Conservation (phyloP, 208 protist species). For the Trypanosoma boissoni region DNA sequence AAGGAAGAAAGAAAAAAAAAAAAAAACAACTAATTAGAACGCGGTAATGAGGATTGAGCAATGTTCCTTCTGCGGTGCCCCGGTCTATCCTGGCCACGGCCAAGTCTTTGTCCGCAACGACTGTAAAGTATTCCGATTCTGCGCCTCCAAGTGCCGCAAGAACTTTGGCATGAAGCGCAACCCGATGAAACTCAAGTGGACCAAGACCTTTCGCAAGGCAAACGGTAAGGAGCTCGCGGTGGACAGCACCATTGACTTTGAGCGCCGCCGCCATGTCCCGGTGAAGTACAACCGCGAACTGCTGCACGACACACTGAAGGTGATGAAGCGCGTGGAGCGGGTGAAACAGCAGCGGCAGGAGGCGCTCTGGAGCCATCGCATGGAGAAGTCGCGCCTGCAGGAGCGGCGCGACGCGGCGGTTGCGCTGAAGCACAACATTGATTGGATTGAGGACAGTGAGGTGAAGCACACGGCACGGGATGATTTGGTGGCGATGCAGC, state of each 20-base stretch:
- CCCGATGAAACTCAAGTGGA: constrained; percentile 99
- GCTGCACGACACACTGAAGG: constrained; percentile 92
- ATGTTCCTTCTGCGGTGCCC: constrained; percentile 97
- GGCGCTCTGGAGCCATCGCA: constrained; percentile 92
- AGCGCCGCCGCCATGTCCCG: constrained; percentile 97
- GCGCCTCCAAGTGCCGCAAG: constrained; percentile 98
- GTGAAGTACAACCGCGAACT: constrained; percentile 99
- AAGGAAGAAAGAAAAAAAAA: constrained; percentile 6
- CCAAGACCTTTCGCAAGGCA: constrained; percentile 98
- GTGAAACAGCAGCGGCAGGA: constrained; percentile 94
- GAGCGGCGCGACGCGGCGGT: constrained; percentile 75
- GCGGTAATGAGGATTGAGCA: constrained; percentile 95
- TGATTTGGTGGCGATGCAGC: constrained; percentile 70
- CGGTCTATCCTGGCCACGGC: constrained; percentile 99
- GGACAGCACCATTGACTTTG: constrained; percentile 99
- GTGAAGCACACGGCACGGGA: constrained; percentile 83
- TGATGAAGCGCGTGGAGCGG: constrained; percentile 97
- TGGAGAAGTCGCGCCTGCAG: constrained; percentile 69
- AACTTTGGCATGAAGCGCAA: constrained; percentile 99
- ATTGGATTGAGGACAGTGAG: constrained; percentile 88
- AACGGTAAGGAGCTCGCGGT: constrained; percentile 98
- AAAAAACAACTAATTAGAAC: background rate
- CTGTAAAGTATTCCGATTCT: constrained; percentile 96
- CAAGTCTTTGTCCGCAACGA: constrained; percentile 99
- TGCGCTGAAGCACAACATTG: constrained; percentile 93